These are phyloP conservation scores for Phialocephala sp. DNA, from an alignment of 2,329 filamentous ascomycete genomes.

Conservation along the genomic window DNA sequence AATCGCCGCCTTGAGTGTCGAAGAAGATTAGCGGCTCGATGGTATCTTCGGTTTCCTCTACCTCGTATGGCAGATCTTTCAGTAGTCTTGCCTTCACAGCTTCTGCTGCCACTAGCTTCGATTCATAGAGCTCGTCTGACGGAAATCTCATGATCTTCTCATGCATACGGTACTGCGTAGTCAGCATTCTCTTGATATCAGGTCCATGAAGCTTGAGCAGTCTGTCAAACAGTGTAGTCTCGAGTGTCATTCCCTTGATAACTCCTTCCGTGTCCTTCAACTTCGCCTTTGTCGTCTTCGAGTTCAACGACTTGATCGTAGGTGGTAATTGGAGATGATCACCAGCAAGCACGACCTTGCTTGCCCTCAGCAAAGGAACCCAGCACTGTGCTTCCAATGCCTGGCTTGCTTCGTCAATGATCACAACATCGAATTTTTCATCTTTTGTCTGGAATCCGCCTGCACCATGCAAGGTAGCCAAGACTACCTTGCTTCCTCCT, in stretches of 20 bases:
- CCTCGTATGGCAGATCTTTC: constrained; percentile 76
- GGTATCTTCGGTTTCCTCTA: constrained; percentile 84
- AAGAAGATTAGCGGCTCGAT: constrained; percentile 88
- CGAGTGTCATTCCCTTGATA: constrained; percentile 67
- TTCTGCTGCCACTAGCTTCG: constrained; percentile 80
- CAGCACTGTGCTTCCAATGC: constrained; percentile 96
- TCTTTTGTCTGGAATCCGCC: constrained; percentile 82
- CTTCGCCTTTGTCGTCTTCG: constrained; percentile 47
- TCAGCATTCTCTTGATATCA: constrained; percentile 91
- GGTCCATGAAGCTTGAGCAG: constrained; percentile 81
- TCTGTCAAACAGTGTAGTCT: constrained; percentile 92
- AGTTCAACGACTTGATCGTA: constrained; percentile 83
- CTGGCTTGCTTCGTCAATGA: constrained; percentile 96
- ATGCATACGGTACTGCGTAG: constrained; percentile 98
- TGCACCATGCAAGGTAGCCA: constrained; percentile 91
- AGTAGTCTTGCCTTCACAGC: constrained; percentile 77
- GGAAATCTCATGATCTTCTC: constrained; percentile 95
- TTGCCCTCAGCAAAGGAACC: constrained; percentile 82
- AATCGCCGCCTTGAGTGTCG: constrained; percentile 95
- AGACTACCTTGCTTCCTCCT: constrained; percentile 79
- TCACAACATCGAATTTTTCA: constrained; percentile 87
- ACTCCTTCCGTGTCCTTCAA: constrained; percentile 46
- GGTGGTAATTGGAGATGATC: constrained; percentile 95
- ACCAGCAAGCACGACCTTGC: constrained; percentile 88
- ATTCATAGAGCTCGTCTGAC: constrained; percentile 85